Percentiles rank a stretch among this genome's conserved stretches.
phyloP scores from a whole-genome alignment of 371 early-diverging fungal genomes.

The Batkoa obscura region DNA sequence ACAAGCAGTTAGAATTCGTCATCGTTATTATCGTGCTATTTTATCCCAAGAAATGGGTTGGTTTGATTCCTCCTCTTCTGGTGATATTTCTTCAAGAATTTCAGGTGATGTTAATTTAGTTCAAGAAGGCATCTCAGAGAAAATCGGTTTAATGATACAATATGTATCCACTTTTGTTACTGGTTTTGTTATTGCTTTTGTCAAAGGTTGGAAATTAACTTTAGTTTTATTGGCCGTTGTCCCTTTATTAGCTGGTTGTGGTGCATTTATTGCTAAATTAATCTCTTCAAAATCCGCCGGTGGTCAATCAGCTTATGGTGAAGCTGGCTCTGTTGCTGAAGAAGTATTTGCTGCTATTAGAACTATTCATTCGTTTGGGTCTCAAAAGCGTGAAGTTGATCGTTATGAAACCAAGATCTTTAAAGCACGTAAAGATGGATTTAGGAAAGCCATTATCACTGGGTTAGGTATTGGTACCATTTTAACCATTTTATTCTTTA shows the following conservation, averaged over 20 bases:
- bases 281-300: constrained; percentile 24
- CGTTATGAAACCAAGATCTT: constrained; percentile 29
- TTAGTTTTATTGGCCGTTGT: constrained; percentile 32
- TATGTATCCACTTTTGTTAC: constrained; percentile 6
- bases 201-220: constrained; percentile 45
- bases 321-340: constrained; percentile 48
- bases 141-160: constrained; percentile 10
- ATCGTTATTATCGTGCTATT: constrained; percentile 23
- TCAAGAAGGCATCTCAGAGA: constrained; percentile 22
- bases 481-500: constrained; percentile 32
- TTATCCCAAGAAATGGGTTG: constrained; percentile 48
- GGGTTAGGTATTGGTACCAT: constrained; percentile 36
- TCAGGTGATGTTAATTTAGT: constrained; percentile 51
- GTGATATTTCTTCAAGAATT: constrained; percentile 62
- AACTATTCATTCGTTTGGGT: constrained; percentile 66
- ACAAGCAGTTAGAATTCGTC: constrained; percentile 36
- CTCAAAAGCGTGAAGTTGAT: constrained; percentile 37
- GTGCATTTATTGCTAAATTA: constrained; percentile 31
- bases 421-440: constrained; percentile 32
- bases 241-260: constrained; percentile 19
- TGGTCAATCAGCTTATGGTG: constrained; percentile 24
- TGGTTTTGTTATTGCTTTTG: constrained; percentile 30
- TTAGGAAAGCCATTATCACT: constrained; percentile 25
- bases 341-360: constrained; percentile 75
- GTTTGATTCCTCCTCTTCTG: constrained; percentile 54